Base-by-base conservation (phyloP, 1,139 yeast species). In the Arxiozyma heterogenica region DNA sequence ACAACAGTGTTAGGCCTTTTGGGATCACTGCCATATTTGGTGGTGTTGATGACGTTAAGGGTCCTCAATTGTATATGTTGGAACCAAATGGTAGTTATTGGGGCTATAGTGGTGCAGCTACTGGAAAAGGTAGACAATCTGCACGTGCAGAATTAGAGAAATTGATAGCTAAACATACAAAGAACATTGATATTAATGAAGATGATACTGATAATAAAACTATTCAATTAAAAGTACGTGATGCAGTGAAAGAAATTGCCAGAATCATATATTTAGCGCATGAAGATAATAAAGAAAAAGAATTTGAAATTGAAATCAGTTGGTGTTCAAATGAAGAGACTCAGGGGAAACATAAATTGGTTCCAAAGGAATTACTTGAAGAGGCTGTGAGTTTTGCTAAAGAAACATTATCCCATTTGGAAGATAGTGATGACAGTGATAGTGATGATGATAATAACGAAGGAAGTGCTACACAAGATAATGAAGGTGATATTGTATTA, bases 101-200 rank as follows among this genome's bases (percentile, higher is more conserved):
- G 98, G 99, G 99, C 49, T 94, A 93, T 72, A 79, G 81, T 53
- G 98, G 97, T 55, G 96, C 97, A 51, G 98, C 98, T 41, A 83
- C 97, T 5, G 99, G 99, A 58, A 94, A 93, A 71, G 98, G 98
- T 49, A 83, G 98, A 71, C 98, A 93, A 72, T 81, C 89, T 27
- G 98, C 98, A 55, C 91, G 90, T 72, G 86, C 93, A 22, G 98
- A 94, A 72, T 79, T 94, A 64, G 99, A 94, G 72, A 94, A 93
- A 71, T 76, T 94, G 63, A 57, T 67, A 38, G 64, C 62, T 45
- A 59, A 59, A 20, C 38, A 46, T 15, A 46, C 52, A 59, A 39
- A 34, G 39, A 34, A 8, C 39, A 12, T 34, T 34, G 39, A 34
- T 34, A 12, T n/a, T 15, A 12, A 12, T 6, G 39, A 34, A 34